These are phyloP conservation scores for Beauveria brongniartii DNA, from an alignment of 2,329 filamentous ascomycete genomes.

Conservation along the genomic window DNA sequence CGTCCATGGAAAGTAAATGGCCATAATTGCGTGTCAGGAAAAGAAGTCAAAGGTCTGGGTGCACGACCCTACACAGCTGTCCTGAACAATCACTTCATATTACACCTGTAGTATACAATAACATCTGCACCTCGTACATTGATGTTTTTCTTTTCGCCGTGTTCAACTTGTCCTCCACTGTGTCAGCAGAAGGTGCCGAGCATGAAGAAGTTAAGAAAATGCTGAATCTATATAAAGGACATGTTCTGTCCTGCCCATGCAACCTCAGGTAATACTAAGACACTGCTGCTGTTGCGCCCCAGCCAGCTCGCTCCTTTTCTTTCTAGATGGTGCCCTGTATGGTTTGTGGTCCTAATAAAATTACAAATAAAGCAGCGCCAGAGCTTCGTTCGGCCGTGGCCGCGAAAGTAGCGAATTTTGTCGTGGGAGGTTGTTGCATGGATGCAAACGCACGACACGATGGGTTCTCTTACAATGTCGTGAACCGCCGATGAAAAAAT, in stretches of 20 bases:
- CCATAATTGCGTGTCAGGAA: not conserved
- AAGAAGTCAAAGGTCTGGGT: not conserved
- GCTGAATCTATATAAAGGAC: conserved; percentile 10
- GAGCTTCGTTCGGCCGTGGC: not conserved
- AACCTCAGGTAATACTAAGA: conserved; percentile 6
- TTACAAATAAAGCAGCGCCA: conserved; percentile 5
- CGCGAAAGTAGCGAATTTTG: not conserved
- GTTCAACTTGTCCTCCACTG: not conserved
- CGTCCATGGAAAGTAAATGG: not conserved
- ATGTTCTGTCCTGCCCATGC: conserved; percentile 9
- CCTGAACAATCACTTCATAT: conserved; percentile 5
- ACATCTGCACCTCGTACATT: conserved; percentile 8
- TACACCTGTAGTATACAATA: conserved; percentile 11
- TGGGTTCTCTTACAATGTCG: not conserved
- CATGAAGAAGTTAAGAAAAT: not conserved
- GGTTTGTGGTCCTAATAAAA: conserved; percentile 5
- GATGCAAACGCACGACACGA: not conserved
- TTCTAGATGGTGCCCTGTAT: conserved; percentile 1
- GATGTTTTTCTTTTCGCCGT: not conserved
- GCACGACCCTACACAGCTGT: not conserved
- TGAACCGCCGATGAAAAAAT: not conserved
- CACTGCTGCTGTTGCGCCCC: conserved; percentile 6
- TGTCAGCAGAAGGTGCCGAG: not conserved
- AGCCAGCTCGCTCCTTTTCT: conserved; percentile 5
- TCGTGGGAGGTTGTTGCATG: not conserved